Evolutionary conservation across 2,329 filamentous ascomycete species (phyloP).

Genomic region (Xylaria sp.): DNA sequence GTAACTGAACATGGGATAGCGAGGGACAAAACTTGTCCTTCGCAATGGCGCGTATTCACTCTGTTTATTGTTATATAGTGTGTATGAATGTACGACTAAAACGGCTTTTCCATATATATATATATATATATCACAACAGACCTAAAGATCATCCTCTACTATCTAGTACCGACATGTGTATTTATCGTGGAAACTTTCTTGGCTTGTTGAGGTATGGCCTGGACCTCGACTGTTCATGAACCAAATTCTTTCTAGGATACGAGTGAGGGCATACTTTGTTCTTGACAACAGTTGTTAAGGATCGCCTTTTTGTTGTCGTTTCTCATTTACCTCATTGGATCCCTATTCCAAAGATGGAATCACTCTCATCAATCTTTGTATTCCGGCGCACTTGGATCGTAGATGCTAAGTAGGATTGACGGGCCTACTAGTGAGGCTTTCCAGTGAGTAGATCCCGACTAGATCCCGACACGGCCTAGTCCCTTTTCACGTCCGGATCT

Average conservation of each 20-base stretch:
- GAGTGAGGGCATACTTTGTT: no score
- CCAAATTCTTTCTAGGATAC: no score
- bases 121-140: background rate
- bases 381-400: background rate
- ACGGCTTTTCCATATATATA: slow-evolving; percentile 12
- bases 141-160: background rate
- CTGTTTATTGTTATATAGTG: slow-evolving; percentile 22
- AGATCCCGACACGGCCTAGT: background rate
- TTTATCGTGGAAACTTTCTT: background rate
- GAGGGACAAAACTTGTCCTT: background rate
- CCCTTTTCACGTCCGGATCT: background rate
- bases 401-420: no score
- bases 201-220: background rate
- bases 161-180: background rate
- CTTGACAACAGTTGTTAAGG: background rate
- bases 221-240: no score
- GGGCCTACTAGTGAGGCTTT: background rate
- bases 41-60: slow-evolving; percentile 15
- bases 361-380: background rate
- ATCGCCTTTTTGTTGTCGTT: background rate
- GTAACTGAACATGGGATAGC: slow-evolving; percentile 9
- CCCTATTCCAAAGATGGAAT: background rate
- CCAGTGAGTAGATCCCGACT: background rate
- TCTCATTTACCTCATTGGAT: background rate
- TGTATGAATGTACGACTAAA: slow-evolving; percentile 37